Evolutionary conservation across 805 yeast genomes (phyloP), one percentile per base, ranked within the genome.

Genomic region (Wickerhamiella australiensis): DNA sequence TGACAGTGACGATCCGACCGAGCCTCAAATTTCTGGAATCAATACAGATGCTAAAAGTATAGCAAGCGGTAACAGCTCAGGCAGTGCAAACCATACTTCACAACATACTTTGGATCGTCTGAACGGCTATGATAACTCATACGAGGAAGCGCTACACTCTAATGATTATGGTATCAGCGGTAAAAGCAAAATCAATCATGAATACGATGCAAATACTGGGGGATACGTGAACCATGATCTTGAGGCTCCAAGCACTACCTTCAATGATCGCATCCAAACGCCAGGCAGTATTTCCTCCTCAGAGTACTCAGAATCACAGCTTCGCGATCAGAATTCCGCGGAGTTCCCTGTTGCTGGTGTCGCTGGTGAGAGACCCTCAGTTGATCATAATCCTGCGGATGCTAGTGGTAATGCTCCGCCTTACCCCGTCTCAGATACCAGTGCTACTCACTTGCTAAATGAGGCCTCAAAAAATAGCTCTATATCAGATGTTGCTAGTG

Each of bases 91-190:
- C 31, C 31, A 44, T 15, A 18, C 26, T 18, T 11, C 47, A 4
- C 31, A 31, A 21, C 40, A 29, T 21, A 44, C 37, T 18, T 29
- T 33, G 9, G 47, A 33, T 22, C 40, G 40, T 18, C 22, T 29
- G 47, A 29, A 44, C 12, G 27, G n/a, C n/a, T 29, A 33, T 44
- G 31, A 31, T n/a, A 33, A 33, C 20, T 35, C 47, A 9, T 31
- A 44, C 22, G 47, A 31, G 22, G 41, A 33, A 11, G 47, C 36
- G 31, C 26, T 18, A 3, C 25, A 18, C 15, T 21, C 11, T 2
- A 18, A 17, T n/a, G 5, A n/a, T 29, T 33, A 33, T 17, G 20
- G 6, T 3, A 11, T 12, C 25, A 21, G 21, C 11, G 37, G 21
- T n/a, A n/a, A n/a, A n/a, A n/a, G n/a, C n/a, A n/a, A n/a, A n/a